These are phyloP conservation scores for Blastobotrys niveus DNA, from an alignment of 1,139 yeast species.

Conservation along the genomic window DNA sequence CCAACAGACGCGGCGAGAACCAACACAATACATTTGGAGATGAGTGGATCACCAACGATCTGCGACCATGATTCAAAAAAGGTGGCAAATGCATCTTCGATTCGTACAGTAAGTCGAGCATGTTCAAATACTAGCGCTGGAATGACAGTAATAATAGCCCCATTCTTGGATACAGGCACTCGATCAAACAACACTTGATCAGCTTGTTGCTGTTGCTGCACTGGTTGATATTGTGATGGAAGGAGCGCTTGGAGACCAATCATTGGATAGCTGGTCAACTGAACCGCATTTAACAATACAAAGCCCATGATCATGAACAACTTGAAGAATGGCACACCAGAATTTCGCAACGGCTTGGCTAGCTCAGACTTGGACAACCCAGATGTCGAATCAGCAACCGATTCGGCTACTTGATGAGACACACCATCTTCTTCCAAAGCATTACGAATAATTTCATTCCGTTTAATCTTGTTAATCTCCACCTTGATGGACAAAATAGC, in stretches of 20 bases:
- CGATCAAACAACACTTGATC: constrained; percentile 10
- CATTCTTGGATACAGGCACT: constrained; percentile 30
- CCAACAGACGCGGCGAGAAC: constrained; percentile 71
- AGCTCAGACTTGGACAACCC: constrained; percentile 18
- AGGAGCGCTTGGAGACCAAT: constrained; percentile 7
- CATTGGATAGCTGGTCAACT: constrained; percentile 45
- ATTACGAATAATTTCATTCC: constrained; percentile 71
- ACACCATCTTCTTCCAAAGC: constrained; percentile 95
- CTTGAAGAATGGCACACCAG: constrained; percentile 55
- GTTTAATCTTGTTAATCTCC: constrained; percentile 83
- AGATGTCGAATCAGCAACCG: constrained; percentile 45
- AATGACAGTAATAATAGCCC: constrained; percentile 59
- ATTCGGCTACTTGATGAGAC: constrained; percentile 62
- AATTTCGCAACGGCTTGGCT: constrained; percentile 21
- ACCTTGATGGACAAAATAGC: constrained; percentile 84
- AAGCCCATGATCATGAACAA: constrained; percentile 62
- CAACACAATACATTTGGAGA: constrained; percentile 71
- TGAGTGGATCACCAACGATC: constrained; percentile 77
- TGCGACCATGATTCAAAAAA: constrained; percentile 53
- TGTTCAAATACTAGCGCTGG: constrained; percentile 69
- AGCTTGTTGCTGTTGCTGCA: constrained; percentile 1
- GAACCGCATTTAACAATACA: constrained; percentile 57
- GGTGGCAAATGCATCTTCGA: constrained; percentile 58
- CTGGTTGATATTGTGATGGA: constrained; percentile 1
- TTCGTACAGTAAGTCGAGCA: constrained; percentile 52